Evolutionary conservation across 306 rosid genomes (phyloP).

Genomic region (Casuarina glauca): DNA sequence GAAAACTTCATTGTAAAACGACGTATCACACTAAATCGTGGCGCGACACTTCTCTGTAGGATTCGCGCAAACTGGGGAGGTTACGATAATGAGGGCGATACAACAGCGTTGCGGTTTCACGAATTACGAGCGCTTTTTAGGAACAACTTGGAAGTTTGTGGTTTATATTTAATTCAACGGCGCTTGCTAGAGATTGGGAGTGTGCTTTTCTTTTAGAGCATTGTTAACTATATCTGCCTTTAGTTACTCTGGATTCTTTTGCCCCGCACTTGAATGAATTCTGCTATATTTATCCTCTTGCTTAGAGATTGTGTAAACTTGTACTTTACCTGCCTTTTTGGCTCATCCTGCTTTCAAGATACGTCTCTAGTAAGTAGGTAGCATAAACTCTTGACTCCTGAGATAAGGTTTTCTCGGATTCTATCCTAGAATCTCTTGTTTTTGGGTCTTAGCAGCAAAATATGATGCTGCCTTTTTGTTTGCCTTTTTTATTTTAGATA

Average conservation of each 20-base stretch:
- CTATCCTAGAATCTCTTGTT: neutral
- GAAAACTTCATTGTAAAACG: constrained; percentile 35
- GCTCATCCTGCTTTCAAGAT: neutral
- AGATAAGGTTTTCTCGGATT: neutral
- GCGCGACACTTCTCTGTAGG: constrained; percentile 78
- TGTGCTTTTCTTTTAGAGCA: constrained; percentile 38
- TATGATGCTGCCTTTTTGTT: neutral
- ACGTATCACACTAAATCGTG: constrained; percentile 61
- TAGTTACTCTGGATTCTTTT: constrained; percentile 27
- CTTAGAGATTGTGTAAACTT: constrained; percentile 16
- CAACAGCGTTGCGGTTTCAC: constrained; percentile 46
- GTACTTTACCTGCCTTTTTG: neutral
- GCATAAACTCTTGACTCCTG: neutral
- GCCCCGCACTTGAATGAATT: constrained; percentile 3
- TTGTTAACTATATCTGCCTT: constrained; percentile 34
- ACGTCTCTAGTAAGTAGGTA: neutral
- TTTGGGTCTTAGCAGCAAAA: neutral
- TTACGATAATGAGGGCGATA: constrained; percentile 56
- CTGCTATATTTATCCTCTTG: constrained; percentile 3
- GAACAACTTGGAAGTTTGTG: constrained; percentile 30
- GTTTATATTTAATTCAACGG: constrained; percentile 23
- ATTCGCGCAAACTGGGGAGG: constrained; percentile 49
- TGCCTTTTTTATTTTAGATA: neutral
- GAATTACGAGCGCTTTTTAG: constrained; percentile 59
- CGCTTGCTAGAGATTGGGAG: constrained; percentile 44